phyloP scores from a whole-genome alignment of 225 moss, liverwort and hornwort genomes.

The Pleurozium schreberi region DNA sequence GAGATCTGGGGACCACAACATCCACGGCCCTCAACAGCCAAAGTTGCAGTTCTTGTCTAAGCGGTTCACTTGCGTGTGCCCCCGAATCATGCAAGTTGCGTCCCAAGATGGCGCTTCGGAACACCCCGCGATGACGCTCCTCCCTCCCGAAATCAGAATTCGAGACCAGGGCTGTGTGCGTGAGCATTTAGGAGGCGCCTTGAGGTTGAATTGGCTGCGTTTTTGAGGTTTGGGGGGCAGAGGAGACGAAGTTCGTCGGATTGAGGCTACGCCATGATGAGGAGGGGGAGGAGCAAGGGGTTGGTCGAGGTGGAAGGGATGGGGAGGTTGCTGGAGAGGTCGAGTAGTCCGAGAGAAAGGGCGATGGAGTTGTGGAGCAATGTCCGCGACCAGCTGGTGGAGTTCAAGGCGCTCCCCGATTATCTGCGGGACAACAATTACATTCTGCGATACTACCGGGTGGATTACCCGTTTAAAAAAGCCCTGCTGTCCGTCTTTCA shows the following conservation, averaged over 20 bases:
- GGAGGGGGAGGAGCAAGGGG: neutral
- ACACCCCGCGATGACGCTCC: neutral
- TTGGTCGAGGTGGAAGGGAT: neutral
- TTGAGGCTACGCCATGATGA: neutral
- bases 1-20: neutral
- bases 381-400: slow-evolving; percentile 47
- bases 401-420: slow-evolving; percentile 37
- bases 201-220: neutral
- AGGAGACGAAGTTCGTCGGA: neutral
- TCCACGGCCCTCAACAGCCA: neutral
- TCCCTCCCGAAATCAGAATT: neutral
- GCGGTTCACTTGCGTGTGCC: neutral
- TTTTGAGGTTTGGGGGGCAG: neutral
- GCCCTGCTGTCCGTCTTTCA: slow-evolving; percentile 40
- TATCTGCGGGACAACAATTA: slow-evolving; percentile 53
- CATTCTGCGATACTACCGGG: slow-evolving; percentile 39
- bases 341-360: slow-evolving; percentile 12
- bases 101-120: neutral
- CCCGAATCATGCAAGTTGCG: neutral
- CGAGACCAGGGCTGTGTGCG: neutral
- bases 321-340: neutral
- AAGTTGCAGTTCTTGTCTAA: neutral
- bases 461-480: slow-evolving; percentile 38
- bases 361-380: slow-evolving; percentile 31
- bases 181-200: neutral